Evolutionary conservation across 306 rosid species (phyloP).

Genomic region (Malus fusca): DNA sequence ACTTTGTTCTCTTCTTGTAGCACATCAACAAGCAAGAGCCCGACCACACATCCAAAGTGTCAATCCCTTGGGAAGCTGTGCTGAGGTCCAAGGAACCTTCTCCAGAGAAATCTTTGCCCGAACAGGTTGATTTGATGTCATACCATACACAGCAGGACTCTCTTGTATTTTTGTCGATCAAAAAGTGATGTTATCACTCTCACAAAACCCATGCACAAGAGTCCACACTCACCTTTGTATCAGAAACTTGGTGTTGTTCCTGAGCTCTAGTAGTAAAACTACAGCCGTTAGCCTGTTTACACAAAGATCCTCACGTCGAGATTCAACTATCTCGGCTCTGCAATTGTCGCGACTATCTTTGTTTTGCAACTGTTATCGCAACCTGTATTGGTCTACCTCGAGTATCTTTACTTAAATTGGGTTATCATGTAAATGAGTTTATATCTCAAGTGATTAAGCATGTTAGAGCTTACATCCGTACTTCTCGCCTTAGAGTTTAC

Average conservation of each 20-base stretch:
- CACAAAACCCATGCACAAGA: background rate
- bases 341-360: background rate
- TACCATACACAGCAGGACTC: background rate
- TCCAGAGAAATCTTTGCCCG: too few species aligned
- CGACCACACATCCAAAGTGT: too few species aligned
- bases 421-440: too few species aligned
- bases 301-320: background rate
- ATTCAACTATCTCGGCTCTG: background rate
- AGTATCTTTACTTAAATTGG: too few species aligned
- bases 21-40: too few species aligned
- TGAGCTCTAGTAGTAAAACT: background rate
- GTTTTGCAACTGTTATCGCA: background rate
- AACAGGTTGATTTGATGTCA: background rate
- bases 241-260: background rate
- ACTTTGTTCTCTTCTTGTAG: too few species aligned
- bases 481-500: background rate
- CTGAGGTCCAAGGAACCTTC: too few species aligned
- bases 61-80: too few species aligned
- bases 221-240: background rate
- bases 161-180: background rate
- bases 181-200: background rate
- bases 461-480: background rate
- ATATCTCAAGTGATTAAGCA: background rate
- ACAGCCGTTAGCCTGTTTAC: background rate
- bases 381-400: too few species aligned